A percentile compares a stretch with the other conserved stretches of the same genome.
phyloP scores from a whole-genome alignment of 2,329 filamentous ascomycete genomes.

The Phaeoacremonium minimum region DNA sequence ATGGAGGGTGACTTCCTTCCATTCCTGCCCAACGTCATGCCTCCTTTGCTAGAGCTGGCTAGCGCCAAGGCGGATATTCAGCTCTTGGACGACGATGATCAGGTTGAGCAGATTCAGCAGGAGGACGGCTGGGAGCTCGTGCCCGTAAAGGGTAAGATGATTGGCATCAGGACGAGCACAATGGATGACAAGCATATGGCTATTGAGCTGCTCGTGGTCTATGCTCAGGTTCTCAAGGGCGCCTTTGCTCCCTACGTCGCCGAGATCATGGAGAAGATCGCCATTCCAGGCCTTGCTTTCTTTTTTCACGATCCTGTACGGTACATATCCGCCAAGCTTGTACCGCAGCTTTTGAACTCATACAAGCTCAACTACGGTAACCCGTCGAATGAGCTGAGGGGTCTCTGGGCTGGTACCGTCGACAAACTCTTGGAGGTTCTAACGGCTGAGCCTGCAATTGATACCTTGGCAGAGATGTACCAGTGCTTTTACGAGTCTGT shows the following conservation, averaged over 20 bases:
- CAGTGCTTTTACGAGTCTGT: slow-evolving; percentile 99
- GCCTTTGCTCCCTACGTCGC: slow-evolving; percentile 88
- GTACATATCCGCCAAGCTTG: slow-evolving; percentile 89
- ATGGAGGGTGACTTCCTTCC: slow-evolving; percentile 86
- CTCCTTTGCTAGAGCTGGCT: slow-evolving; percentile 83
- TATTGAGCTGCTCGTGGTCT: slow-evolving; percentile 97
- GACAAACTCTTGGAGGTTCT: slow-evolving; percentile 92
- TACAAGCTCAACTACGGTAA: slow-evolving; percentile 89
- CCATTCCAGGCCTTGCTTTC: slow-evolving; percentile 88
- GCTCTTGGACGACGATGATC: slow-evolving; percentile 89
- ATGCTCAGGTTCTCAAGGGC: slow-evolving; percentile 90
- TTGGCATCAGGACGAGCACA: slow-evolving; percentile 94
- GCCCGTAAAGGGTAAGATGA: slow-evolving; percentile 94
- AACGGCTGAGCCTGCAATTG: slow-evolving; percentile 88
- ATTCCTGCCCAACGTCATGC: slow-evolving; percentile 90
- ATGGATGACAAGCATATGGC: slow-evolving; percentile 99
- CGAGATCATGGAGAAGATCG: slow-evolving; percentile 95
- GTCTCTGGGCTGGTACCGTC: slow-evolving; percentile 80
- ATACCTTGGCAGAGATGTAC: slow-evolving; percentile 97
- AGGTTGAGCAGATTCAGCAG: slow-evolving; percentile 86
- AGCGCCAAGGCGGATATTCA: slow-evolving; percentile 97
- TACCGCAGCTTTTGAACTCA: slow-evolving; percentile 87
- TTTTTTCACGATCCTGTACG: slow-evolving; percentile 99
- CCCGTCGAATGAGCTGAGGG: slow-evolving; percentile 72
- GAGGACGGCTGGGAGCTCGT: slow-evolving; percentile 98